phyloP scores from a whole-genome alignment of 2,329 filamentous ascomycete genomes.

The Amauroascus verrucosus region DNA sequence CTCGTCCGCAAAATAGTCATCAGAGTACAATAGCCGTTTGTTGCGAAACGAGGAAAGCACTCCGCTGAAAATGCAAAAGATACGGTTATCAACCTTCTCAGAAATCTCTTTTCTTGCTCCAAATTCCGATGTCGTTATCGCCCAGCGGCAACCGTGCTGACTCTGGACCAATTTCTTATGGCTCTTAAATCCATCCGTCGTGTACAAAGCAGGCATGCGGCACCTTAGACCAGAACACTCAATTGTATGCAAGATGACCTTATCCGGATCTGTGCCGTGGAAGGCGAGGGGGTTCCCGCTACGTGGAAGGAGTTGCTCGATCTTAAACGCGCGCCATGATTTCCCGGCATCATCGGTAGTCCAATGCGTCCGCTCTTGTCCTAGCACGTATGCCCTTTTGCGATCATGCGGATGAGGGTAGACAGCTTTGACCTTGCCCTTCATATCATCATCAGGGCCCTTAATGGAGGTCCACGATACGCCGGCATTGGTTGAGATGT shows the following conservation, averaged over 20 bases:
- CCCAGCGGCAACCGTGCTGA: conserved; percentile 76
- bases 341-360: conserved; percentile 74
- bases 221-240: conserved; percentile 56
- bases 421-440: conserved; percentile 46
- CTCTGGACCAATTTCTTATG: conserved; percentile 55
- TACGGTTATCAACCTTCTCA: conserved; percentile 56
- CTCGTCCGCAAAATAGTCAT: conserved; percentile 63
- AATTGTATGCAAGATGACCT: conserved; percentile 69
- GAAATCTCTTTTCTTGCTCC: conserved; percentile 43
- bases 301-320: conserved; percentile 33
- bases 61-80: conserved; percentile 63
- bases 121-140: conserved; percentile 65
- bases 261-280: conserved; percentile 71
- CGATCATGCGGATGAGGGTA: conserved; percentile 69
- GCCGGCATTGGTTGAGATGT: conserved; percentile 72
- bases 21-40: conserved; percentile 68
- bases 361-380: conserved; percentile 61
- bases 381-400: conserved; percentile 70
- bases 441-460: conserved; percentile 46
- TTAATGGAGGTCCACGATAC: conserved; percentile 62
- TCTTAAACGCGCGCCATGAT: conserved; percentile 66
- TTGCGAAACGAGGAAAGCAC: conserved; percentile 61
- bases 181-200: conserved; percentile 70
- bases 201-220: conserved; percentile 58
- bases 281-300: conserved; percentile 57